A percentile compares a stretch with the other conserved stretches of the same genome.
phyloP scores from a whole-genome alignment of 202 grass and related monocot species.

The Alloteropsis angusta region DNA sequence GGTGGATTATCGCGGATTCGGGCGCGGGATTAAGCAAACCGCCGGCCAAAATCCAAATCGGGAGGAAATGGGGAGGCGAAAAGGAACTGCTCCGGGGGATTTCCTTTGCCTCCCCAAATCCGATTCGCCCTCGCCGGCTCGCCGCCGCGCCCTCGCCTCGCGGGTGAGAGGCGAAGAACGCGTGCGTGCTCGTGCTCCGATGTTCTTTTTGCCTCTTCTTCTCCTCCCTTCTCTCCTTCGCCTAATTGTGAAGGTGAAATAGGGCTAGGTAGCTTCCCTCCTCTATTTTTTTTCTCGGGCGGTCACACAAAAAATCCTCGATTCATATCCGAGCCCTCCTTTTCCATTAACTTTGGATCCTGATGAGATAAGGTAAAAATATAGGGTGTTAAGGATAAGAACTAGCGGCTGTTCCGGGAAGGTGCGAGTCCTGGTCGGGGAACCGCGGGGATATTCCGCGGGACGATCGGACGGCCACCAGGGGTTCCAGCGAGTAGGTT shows the following conservation, averaged over 20 bases:
- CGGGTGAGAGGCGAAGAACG: constrained; percentile 39
- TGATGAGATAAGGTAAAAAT: rapidly evolving
- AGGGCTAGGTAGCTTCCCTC: constrained; percentile 3
- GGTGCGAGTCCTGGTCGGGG: not conserved
- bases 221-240: not conserved
- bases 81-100: not conserved
- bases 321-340: not conserved
- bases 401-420: not conserved
- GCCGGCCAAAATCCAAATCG: not conserved
- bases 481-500: not conserved
- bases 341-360: too few species aligned
- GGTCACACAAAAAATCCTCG: rapidly evolving
- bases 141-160: constrained; percentile 20
- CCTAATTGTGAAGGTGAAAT: constrained; percentile 5
- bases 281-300: not conserved
- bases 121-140: constrained; percentile 6
- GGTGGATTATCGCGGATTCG: not conserved
- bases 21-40: not conserved
- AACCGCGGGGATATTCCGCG: constrained; percentile 25
- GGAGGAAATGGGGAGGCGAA: constrained; percentile 16
- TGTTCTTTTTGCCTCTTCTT: not conserved
- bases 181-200: constrained; percentile 27
- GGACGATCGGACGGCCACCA: constrained; percentile 26
- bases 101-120: constrained; percentile 20
- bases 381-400: rapidly evolving